Base-by-base conservation (phyloP, 1,284 basidiomycete genomes). In the Termitomyces sp. region DNA sequence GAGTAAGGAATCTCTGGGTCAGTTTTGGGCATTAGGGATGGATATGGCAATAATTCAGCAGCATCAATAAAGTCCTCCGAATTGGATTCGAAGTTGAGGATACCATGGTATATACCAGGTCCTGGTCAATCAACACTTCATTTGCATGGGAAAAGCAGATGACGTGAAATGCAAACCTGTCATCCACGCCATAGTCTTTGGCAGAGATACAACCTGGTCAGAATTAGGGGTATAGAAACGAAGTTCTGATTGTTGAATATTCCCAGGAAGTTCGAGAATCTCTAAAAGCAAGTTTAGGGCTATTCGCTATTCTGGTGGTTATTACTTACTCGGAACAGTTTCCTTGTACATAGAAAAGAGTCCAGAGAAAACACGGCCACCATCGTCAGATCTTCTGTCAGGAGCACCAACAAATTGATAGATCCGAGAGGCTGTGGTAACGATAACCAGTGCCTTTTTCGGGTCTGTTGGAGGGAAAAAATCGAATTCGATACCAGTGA, bases 351-450 rank as follows among this genome's bases (percentile, higher is more conserved):
- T 73, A 36, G 81, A 78, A 65, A 95, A 94, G 28, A 95, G 69
- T 17, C 81, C 77, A 38, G 87, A 82, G 63, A 91, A 88, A 26
- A 92, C 81, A 56, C 88, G 84, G 17, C 88, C 87, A 3, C 80
- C 83, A n/a, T 90, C 90, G 34, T 90, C 87, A 19, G 81, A 73
- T 50, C 80, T 80, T 58, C 77, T 76, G 52, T 88, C 85, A 19
- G 83, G 77, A 45, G 73, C 63, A 0, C 93, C 95, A 51, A 87
- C 79, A 58, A 95, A 93, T 67, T 98, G 94, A 67, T 97, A 97
- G 64, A 98, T 89, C 55, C 95, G 81, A 5, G 91, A 89, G 28
- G 86, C 82, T 1, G 96, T 98, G 0, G 94, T 93, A 3, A 85
- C 85, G 9, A 98, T 76, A n/a, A 94, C 83, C 1, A 90, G 68